Conservation (phyloP, 306 rosid species). For the Luffa acutangula region DNA sequence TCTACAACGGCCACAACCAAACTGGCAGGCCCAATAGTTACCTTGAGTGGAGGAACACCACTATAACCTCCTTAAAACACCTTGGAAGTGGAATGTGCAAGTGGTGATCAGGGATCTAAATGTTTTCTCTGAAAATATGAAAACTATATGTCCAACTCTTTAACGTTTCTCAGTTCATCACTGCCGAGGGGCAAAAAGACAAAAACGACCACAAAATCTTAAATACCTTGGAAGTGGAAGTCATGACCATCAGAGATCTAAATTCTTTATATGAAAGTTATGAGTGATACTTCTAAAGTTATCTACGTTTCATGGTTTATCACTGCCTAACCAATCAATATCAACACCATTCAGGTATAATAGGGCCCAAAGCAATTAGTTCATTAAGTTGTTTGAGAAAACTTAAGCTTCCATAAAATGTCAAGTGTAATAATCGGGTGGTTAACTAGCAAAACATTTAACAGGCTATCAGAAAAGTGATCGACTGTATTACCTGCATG, state of each 20-base stretch:
- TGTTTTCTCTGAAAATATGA: not conserved
- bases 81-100: not conserved
- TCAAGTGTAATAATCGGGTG: not conserved
- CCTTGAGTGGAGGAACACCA: not conserved
- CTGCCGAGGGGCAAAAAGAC: not conserved
- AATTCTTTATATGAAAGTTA: not conserved
- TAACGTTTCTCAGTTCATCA: not conserved
- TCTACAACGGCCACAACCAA: not conserved
- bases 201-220: not conserved
- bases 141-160: not conserved
- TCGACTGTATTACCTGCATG: constrained; percentile 53
- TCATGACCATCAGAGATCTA: not conserved
- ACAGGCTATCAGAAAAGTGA: not conserved
- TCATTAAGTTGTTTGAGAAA: not conserved
- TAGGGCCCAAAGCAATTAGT: not conserved
- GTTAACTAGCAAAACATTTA: not conserved
- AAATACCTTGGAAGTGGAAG: not conserved
- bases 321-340: not conserved
- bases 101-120: not conserved
- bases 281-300: not conserved
- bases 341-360: not conserved
- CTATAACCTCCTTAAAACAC: not conserved
- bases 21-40: not conserved
- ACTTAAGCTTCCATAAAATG: not conserved
- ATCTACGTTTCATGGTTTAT: not conserved